These are phyloP conservation scores for Saccharomycopsis olivae DNA, from an alignment of 805 yeast genomes.

Conservation along the genomic window DNA sequence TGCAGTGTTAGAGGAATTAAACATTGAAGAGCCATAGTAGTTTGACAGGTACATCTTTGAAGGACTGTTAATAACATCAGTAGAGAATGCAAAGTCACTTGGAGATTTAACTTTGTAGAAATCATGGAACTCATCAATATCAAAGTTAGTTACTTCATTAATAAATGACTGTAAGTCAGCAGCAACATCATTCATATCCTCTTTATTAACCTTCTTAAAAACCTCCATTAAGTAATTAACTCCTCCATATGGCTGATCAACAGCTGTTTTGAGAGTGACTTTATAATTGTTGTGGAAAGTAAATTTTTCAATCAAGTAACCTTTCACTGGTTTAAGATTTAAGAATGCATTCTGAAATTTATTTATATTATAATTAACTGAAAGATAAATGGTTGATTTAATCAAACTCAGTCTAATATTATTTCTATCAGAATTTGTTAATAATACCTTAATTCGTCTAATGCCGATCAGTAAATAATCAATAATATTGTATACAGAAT, in stretches of 20 bases:
- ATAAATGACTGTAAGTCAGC: too few species aligned
- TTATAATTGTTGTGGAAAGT: slow-evolving; percentile 1
- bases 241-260: too few species aligned
- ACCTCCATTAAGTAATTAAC: too few species aligned
- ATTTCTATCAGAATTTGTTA: background rate
- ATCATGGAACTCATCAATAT: slow-evolving; percentile 2
- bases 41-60: too few species aligned
- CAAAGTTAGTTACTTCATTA: too few species aligned
- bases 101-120: slow-evolving; percentile 9
- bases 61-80: too few species aligned
- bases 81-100: too few species aligned
- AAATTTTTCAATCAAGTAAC: slow-evolving; percentile 15
- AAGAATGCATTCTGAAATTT: slow-evolving; percentile 1
- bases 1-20: too few species aligned
- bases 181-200: too few species aligned
- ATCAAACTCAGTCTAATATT: background rate
- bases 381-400: background rate
- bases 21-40: too few species aligned
- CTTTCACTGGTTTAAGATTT: slow-evolving; percentile 10
- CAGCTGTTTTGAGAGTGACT: too few species aligned
- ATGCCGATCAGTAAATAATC: slow-evolving; percentile 4
- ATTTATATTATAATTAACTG: slow-evolving; percentile 1
- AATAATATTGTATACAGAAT: slow-evolving; percentile 1
- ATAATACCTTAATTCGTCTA: background rate
- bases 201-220: too few species aligned